phyloP scores from a whole-genome alignment of 805 yeast species.

The Saturnispora zaruensis region DNA sequence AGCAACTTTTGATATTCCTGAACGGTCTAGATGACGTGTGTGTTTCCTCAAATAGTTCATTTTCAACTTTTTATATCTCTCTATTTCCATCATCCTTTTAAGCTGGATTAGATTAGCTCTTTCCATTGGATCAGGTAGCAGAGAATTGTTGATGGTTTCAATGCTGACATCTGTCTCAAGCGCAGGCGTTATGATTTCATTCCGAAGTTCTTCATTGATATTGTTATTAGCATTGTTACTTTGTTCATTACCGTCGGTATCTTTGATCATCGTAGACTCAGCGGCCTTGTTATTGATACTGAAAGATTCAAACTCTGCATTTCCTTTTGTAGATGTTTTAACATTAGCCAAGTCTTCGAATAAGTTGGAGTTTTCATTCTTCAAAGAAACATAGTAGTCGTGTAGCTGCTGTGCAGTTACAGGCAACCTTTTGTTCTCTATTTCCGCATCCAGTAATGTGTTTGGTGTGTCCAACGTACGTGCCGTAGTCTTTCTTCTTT shows the following conservation, averaged over 20 bases:
- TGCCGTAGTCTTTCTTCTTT: neutral
- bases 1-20: slow-evolving; percentile 7
- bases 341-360: slow-evolving; percentile 13
- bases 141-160: slow-evolving; percentile 11
- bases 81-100: slow-evolving; percentile 33
- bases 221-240: neutral
- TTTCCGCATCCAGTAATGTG: too few species aligned
- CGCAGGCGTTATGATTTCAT: slow-evolving; percentile 2
- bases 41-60: slow-evolving; percentile 32
- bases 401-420: slow-evolving; percentile 24
- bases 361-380: slow-evolving; percentile 18
- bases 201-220: neutral
- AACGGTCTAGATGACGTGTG: slow-evolving; percentile 20
- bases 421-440: slow-evolving; percentile 1
- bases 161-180: neutral
- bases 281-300: slow-evolving; percentile 20
- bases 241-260: neutral
- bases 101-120: slow-evolving; percentile 26
- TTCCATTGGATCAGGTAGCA: slow-evolving; percentile 25
- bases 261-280: slow-evolving; percentile 13
- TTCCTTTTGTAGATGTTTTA: neutral
- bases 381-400: slow-evolving; percentile 23
- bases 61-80: slow-evolving; percentile 40
- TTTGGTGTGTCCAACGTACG: neutral
- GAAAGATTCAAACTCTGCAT: slow-evolving; percentile 18